Conservation (phyloP, 176 grass and related monocot genomes). For the bread wheat (Triticum aestivum) region IWGSC_CS_RefSeq_v2.1 NC_057810.1:478283295-478283794, state of each 20-base stretch:
- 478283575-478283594: conserved; percentile 18
- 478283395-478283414: conserved; percentile 51
- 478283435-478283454: conserved; percentile 41
- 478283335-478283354: conserved; percentile 43
- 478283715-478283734: conserved; percentile 19
- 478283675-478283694: conserved; percentile 6
- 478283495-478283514: conserved; percentile 59
- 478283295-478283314: conserved; percentile 43
- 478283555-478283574: conserved; percentile 2
- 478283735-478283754: conserved; percentile 9
- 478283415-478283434: conserved; percentile 52
- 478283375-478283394: conserved; percentile 49
- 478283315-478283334: conserved; percentile 55
- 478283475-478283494: conserved; percentile 36
- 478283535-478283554: conserved; percentile 8
- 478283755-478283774: conserved; percentile 28
- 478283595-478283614: neutral
- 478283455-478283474: conserved; percentile 35
- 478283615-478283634: conserved; percentile 26
- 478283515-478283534: conserved; percentile 53
- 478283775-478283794: conserved; percentile 13
- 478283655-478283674: conserved; percentile 27
- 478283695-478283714: conserved; percentile 24
- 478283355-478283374: conserved; percentile 46
- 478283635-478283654: neutral